These are phyloP conservation scores for Polygonum aviculare DNA, from an alignment of 148 eudicot genomes.

Conservation along the genomic window DNA sequence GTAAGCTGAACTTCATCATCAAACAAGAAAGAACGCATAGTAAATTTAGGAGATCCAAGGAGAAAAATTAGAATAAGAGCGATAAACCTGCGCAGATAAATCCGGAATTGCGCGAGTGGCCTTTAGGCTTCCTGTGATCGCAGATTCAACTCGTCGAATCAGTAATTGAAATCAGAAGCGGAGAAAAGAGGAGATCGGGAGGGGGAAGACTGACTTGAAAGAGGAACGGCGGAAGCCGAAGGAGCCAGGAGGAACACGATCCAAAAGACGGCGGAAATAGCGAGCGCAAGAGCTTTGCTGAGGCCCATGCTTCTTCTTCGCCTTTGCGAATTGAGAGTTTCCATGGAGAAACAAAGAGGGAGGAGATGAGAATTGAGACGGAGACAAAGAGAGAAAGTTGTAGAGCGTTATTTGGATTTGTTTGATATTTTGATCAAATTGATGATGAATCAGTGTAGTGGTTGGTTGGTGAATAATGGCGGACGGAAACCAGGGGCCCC, in stretches of 20 bases:
- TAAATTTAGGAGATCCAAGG: background rate
- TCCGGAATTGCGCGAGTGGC: background rate
- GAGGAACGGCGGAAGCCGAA: background rate
- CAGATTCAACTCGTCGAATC: background rate
- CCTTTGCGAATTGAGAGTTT: background rate
- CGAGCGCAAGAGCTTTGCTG: background rate
- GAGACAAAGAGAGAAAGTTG: background rate
- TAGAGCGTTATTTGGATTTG: background rate
- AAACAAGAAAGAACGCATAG: background rate
- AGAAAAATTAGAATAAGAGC: background rate
- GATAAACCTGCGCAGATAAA: background rate
- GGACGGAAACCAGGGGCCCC: background rate
- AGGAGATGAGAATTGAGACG: background rate
- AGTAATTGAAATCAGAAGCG: background rate
- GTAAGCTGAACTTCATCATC: no score
- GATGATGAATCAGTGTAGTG: background rate
- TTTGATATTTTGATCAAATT: background rate
- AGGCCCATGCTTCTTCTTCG: background rate
- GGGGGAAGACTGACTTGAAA: background rate
- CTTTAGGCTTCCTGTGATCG: background rate
- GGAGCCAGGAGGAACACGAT: background rate
- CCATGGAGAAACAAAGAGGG: background rate
- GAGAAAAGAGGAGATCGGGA: background rate
- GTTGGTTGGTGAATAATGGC: background rate
- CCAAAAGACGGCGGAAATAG: background rate